Evolutionary conservation across 2,329 filamentous ascomycete species (phyloP), one percentile per base, ranked within the genome.

Genomic region (Fusarium robinianum): DNA sequence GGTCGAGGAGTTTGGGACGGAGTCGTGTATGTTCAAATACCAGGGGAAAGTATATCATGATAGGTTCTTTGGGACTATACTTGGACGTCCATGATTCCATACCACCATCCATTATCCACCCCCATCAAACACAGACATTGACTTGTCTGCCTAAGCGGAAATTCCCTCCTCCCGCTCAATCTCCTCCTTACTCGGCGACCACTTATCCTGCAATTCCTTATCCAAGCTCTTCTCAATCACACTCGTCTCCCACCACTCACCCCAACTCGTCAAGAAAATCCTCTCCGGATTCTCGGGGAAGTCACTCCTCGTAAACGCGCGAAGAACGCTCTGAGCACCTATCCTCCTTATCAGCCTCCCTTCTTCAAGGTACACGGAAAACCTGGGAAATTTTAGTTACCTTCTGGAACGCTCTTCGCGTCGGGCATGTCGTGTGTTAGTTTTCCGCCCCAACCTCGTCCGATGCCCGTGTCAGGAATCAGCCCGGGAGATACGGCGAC

Each of bases 191-290:
- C 66, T 70, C 0, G 72, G 72, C 16, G 63, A 74, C 75, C 75
- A 80, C 56, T 75, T 77, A 25, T 79, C 69, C 64, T 79, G 77
- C 3, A 80, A 64, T 2, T 53, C 49, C 62, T 71, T 70, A 38
- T 80, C 73, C 3, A 77, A 61, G 2, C 65, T 64, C 41, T 65
- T 61, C 9, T 53, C 65, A 37, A 72, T 72, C 3, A 72, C 65
- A 4, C 71, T 65, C 58, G 70, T 76, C 10, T 65, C 56, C 76
- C 76, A 80, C 75, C 76, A 80, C 63, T 80, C 76, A 2, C 77
- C 77, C 76, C 75, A 79, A 53, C 75, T 78, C 0, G 76, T 79
- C 31, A 80, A 53, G 59, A 80, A 79, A 41, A 80, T 76, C 36
- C 71, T 70, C 12, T 79, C 72, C 0, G 70, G 72, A 23, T 80